Evolutionary conservation across 2,329 filamentous ascomycete species (phyloP), one percentile per base, ranked within the genome.

Genomic region (Exophiala xenobiotica): DNA sequence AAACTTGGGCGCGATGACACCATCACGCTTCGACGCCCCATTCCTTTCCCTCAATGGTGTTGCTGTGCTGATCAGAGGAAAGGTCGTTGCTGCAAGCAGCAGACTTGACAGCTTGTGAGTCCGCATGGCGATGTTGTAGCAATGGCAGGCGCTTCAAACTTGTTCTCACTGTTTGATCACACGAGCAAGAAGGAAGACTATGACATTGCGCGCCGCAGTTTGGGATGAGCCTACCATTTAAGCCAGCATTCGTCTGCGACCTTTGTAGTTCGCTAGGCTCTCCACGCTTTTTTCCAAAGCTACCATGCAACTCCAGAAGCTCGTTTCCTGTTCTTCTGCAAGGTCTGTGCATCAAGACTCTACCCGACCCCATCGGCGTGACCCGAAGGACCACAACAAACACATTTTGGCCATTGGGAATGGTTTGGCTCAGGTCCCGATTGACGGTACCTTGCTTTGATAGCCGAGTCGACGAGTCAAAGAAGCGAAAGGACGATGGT

Each of bases 1-100:
- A 19, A 73, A 67, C 53, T 72, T 72, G 11, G 71, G 71, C 26
- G 54, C 46, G 33, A 57, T 57, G 7, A 48, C 39, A 4, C 22
- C 27, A 14, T 19, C 45, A 14, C 45, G 49, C 16, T 46, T 49
- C 27, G 23, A 9, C n/a, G 51, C 33, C 26, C 39, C 14, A 20
- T 27, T 27, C 9, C 39, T 27, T 26, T 8, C 18, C 20, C 20
- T 47, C n/a, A 51, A 18, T 9, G 47, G 52, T 20, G 38, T 24
- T 26, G 38, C 45, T 20, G 33, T 24, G n/a, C 39, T 23, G 4
- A 37, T 27, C 6, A 38, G 26, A 16, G 42, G 16, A n/a, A 49
- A 19, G 18, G 9, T 44, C 4, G 40, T 39, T 12, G 47, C 47
- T 38, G 52, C 42, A n/a, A 39, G 29, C 19, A 47, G 39, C 43